Base-by-base conservation (phyloP, 2,329 filamentous ascomycete species). In the Colletotrichum liriopes region DNA sequence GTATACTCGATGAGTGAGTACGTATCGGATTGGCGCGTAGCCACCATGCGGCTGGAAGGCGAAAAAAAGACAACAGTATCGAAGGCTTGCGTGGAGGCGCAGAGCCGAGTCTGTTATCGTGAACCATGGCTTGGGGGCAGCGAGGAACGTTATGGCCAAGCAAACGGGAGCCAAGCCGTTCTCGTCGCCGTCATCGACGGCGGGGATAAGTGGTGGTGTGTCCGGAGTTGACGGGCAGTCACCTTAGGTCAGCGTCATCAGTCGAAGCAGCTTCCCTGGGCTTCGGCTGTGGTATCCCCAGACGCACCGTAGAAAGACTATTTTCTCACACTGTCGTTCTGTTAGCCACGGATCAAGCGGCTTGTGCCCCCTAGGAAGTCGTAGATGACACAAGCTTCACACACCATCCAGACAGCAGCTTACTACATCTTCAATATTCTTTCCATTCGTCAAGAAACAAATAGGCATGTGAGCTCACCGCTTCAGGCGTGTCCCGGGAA, bases 181-280 rank as follows among this genome's bases (percentile, higher is more conserved):
- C 47, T 72, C 37, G 65, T 72, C 65, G 39, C 59, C 59, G 70
- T 65, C 54, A 70, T 70, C 54, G 51, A 70, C 39, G 45, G 59
- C 58, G 63, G 66, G 29, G 58, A 59, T 52, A 63, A 67, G 54
- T 60, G 55, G 35, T 72, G 49, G 52, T 63, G 68, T 59, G 54
- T 58, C 59, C 65, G 64, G 68, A 67, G 49, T 67, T 52, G 54
- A 45, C 68, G 68, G 68, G 68, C 56, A 69, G 51, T 72, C 45
- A 72, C 70, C 65, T 65, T 41, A 54, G 60, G 70, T 70, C 66
- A 70, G 66, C 70, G 70, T 72, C 70, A 69, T 69, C 20, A 47
- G 45, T 59, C 20, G 64, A 62, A 49, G 59, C 68, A 71, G 65
- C 54, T 29, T 47, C 43, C 37, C 54, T 29, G 45, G 65, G 45